A percentile compares a stretch with the other conserved stretches of the same genome.
Evolutionary conservation across 2,329 filamentous ascomycete genomes (phyloP).

Genomic region (Botrytis hyacinthi): DNA sequence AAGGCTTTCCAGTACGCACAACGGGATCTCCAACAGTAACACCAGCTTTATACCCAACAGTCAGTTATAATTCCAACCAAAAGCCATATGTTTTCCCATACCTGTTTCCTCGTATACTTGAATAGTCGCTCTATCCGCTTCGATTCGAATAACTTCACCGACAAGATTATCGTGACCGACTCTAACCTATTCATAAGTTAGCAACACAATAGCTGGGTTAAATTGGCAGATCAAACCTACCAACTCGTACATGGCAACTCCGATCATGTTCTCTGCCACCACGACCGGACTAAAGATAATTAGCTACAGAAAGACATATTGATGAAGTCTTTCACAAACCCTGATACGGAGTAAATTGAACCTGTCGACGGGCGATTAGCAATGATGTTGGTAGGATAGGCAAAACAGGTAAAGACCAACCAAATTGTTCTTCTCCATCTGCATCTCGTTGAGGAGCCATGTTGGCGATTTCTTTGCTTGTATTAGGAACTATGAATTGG

Average conservation of each 20-base stretch:
- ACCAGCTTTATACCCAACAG: slow-evolving; percentile 61
- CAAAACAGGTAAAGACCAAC: slow-evolving; percentile 40
- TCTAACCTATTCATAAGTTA: slow-evolving; percentile 62
- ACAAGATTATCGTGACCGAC: slow-evolving; percentile 90
- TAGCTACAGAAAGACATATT: slow-evolving; percentile 18
- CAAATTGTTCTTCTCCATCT: slow-evolving; percentile 55
- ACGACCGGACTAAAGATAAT: slow-evolving; percentile 74
- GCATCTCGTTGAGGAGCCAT: slow-evolving; percentile 44
- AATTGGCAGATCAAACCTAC: slow-evolving; percentile 39
- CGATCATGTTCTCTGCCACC: slow-evolving; percentile 96
- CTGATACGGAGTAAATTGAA: slow-evolving; percentile 69
- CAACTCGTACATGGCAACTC: slow-evolving; percentile 99
- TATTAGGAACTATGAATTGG: slow-evolving; percentile 24
- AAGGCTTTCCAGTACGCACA: slow-evolving; percentile 82
- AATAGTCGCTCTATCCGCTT: slow-evolving; percentile 90
- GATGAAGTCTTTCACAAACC: slow-evolving; percentile 42
- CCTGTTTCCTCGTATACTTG: slow-evolving; percentile 99
- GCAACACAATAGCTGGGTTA: background rate
- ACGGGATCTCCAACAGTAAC: slow-evolving; percentile 96
- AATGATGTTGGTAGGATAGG: slow-evolving; percentile 17
- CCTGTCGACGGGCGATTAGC: slow-evolving; percentile 43
- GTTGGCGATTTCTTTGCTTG: slow-evolving; percentile 34
- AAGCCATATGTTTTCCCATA: slow-evolving; percentile 44
- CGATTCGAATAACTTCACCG: slow-evolving; percentile 98
- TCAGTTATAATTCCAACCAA: slow-evolving; percentile 1